Conservation (phyloP, 192 early-diverging fungal genomes). For the Coemansia sp. region DNA sequence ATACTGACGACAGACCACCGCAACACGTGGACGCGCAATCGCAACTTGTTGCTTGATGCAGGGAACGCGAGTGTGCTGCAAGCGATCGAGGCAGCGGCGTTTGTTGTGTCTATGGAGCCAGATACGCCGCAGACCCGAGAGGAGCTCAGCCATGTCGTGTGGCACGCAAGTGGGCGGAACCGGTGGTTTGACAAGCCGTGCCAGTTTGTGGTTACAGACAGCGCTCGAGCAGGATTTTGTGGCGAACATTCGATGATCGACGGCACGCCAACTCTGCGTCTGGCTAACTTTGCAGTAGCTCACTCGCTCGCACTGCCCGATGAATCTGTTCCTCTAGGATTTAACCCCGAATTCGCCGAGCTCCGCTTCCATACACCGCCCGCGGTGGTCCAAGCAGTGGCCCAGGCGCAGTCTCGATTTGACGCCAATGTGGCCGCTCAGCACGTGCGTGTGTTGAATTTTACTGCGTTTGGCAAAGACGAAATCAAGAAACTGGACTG, state of each 20-base stretch:
- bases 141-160: constrained; percentile 82
- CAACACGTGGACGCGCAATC: constrained; percentile 86
- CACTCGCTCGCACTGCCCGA: constrained; percentile 56
- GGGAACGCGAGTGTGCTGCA: constrained; percentile 72
- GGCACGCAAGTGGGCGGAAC: constrained; percentile 94
- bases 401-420: constrained; percentile 73
- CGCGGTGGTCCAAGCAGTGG: constrained; percentile 59
- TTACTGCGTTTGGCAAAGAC: constrained; percentile 90
- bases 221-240: constrained; percentile 92
- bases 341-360: constrained; percentile 32
- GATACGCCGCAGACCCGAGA: constrained; percentile 83
- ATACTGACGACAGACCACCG: constrained; percentile 87
- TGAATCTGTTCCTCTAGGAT: constrained; percentile 38
- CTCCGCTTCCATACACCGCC: constrained; percentile 71
- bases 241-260: constrained; percentile 98
- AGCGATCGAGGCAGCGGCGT: constrained; percentile 89
- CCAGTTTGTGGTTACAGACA: constrained; percentile 95
- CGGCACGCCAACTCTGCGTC: constrained; percentile 84
- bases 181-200: constrained; percentile 97
- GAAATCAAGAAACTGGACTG: constrained; percentile 82
- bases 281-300: constrained; percentile 75
- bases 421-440: constrained; percentile 71
- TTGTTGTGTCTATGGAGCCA: constrained; percentile 88
- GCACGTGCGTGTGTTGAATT: constrained; percentile 80
- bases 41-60: constrained; percentile 61